Base-by-base conservation (phyloP, 371 early-diverging fungal genomes). In the Mucor indicus region DNA sequence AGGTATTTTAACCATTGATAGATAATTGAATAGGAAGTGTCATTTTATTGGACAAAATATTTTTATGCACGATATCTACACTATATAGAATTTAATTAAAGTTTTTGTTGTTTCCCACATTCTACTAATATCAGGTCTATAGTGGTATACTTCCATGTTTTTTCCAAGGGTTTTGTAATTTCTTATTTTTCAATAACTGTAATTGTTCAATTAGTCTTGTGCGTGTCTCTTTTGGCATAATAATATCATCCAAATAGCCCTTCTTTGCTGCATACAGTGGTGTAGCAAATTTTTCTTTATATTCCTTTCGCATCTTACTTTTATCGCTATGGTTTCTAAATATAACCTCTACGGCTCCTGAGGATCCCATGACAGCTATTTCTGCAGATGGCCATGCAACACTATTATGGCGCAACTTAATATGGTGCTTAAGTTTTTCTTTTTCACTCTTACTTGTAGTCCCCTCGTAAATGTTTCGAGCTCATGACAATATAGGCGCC, bases 401-500 rank as follows among this genome's bases (percentile, higher is more conserved):
- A 76, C 95, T 95, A 38, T 67, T 22, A 21, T 29, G 38, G 40
- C 10, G 36, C 22, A 42, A 22, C 4, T 35, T 35, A 4, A 4
- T 35, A 13, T 35, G 35, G 4, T 13, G 4, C 35, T 35, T 15
- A 11, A 11, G 7, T 7, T 15, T 35, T 35, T n/a, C 37, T 1
- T 41, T n/a, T n/a, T 31, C n/a, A 36, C 9, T 59, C 60, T 51
- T 61, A 76, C 77, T 76, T 76, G 55, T 89, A 75, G 60, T 98
- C 98, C 37, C 96, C 96, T 16, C 93, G 79, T 53, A 98, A 69
- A 76, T 96, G 96, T 75, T 98, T 96, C 16, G 92, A 91, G 53
- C 87, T 87, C 98, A 98, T 98, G 36, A 98, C 98, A 71, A 95
- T 95, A 68, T 98, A 96, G 2, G 98, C 98, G 29, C 98, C 98